Base-by-base conservation (phyloP, 129 eudicot genomes). In the Deinandra increscens region DNA sequence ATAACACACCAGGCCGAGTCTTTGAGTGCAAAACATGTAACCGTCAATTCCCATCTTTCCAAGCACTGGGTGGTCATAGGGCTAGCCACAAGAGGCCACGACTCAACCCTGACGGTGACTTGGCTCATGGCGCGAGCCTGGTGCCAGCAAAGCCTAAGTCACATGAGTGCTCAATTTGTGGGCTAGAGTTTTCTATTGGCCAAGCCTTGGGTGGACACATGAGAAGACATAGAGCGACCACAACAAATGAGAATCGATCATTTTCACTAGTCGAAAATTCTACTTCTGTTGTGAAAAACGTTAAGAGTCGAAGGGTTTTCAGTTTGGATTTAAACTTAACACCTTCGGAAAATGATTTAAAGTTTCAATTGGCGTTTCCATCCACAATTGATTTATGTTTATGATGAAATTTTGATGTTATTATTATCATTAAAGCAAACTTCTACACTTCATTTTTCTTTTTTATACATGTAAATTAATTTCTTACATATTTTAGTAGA, bases 121-220 rank as follows among this genome's bases (percentile, higher is more conserved):
- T 45, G 38, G 46, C 41, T 45, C 75, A 72, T 37, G 53, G 36
- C n/a, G 60, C 45, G 2, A 38, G 58, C 13, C 51, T 76, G 43
- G 78, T 79, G 10, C 66, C 79, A 6, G 4, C 56, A 4, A 87
- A 87, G 73, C 87, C 95, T 4, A 91, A 91, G 41, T 73, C 75
- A 5, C 97, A 91, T 56, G 97, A 91, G 75, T 91, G 97, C 70
- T 75, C 97, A 8, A 76, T 91, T 0, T 91, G 97, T 31, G 96
- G 97, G 13, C 66, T 75, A 4, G 93, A 85, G 74, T 91, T 91
- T 39, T 71, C 93, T 7, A 65, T 91, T 29, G 97, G 97, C 29
- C 97, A 91, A 70, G 97, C 97, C 2, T 78, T 91, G 53, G 97
- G 96, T 2, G 97, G 96, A 9, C 97, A 91, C 44, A 91, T 91